Conservation (phyloP, 2,329 filamentous ascomycete genomes). For the Beauveria australis region DNA sequence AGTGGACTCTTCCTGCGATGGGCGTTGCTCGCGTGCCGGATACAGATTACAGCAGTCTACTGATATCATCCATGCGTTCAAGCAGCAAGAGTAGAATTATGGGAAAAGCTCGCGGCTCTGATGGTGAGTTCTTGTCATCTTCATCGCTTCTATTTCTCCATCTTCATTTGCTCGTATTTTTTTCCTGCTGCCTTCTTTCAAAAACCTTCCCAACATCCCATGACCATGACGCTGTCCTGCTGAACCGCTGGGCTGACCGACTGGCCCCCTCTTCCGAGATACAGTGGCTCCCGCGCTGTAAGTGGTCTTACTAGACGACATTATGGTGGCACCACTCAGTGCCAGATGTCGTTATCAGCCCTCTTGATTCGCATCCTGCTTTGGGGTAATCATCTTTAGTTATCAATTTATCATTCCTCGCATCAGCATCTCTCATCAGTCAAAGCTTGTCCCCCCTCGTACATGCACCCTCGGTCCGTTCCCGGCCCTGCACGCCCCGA, state of each 20-base stretch:
- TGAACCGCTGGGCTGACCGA: constrained; percentile 1
- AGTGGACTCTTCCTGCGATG: background rate
- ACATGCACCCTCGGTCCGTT: background rate
- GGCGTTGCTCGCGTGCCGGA: constrained; percentile 11
- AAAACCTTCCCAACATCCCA: background rate
- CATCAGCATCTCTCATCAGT: background rate
- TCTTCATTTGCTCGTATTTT: too few relatives aligned
- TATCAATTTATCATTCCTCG: background rate
- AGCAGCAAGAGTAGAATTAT: background rate
- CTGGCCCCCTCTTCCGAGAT: background rate
- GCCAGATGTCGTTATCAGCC: background rate
- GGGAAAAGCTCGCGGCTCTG: background rate
- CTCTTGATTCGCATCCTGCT: background rate
- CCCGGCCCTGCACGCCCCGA: background rate
- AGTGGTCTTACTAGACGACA: background rate
- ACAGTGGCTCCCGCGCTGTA: background rate
- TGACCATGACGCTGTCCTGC: constrained; percentile 1
- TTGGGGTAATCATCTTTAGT: background rate
- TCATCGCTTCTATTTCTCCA: too few relatives aligned
- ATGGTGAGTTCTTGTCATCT: too few relatives aligned
- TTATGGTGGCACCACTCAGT: background rate
- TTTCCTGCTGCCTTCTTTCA: too few relatives aligned
- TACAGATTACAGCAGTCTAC: background rate
- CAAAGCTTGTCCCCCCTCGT: background rate
- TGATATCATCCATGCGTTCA: background rate